A percentile compares a stretch with the other conserved stretches of the same genome.
Conservation (phyloP, 768 basidiomycete genomes). For the Mycena rebaudengoi region DNA sequence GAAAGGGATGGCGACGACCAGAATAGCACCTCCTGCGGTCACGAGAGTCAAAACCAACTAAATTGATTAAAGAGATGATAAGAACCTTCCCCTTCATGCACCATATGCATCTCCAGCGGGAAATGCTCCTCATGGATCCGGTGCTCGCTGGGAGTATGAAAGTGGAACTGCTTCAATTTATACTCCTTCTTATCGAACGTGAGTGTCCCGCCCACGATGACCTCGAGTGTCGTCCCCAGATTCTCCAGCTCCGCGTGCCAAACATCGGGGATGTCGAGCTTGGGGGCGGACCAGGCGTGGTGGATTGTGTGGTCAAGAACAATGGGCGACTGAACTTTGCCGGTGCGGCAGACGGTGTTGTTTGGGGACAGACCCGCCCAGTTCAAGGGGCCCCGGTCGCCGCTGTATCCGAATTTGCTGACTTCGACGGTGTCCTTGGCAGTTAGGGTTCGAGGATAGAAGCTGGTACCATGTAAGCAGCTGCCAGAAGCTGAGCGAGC, state of each 20-base stretch:
- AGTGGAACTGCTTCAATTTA: constrained; percentile 9
- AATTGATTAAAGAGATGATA: background rate
- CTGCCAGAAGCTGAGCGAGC: background rate
- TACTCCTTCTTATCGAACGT: background rate
- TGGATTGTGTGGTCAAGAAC: background rate
- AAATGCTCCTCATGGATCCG: background rate
- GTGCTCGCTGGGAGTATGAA: constrained; percentile 20
- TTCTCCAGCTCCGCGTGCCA: background rate
- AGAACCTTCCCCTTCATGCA: background rate
- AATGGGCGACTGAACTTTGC: constrained; percentile 4
- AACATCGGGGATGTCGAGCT: background rate
- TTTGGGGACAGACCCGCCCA: background rate
- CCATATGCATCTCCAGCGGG: constrained; percentile 20
- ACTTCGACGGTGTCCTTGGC: background rate
- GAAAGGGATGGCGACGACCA: constrained; percentile 2
- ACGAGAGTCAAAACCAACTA: background rate
- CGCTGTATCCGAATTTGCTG: background rate
- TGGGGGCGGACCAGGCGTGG: background rate
- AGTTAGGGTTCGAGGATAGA: background rate
- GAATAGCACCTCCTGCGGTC: constrained; percentile 1
- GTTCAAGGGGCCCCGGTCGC: background rate
- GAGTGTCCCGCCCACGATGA: background rate
- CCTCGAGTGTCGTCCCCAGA: constrained; percentile 10
- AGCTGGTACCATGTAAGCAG: constrained; percentile 1
- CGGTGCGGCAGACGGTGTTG: background rate